Conservation (phyloP, 1,139 yeast genomes). For the Geotrichum citri-aurantii region DNA sequence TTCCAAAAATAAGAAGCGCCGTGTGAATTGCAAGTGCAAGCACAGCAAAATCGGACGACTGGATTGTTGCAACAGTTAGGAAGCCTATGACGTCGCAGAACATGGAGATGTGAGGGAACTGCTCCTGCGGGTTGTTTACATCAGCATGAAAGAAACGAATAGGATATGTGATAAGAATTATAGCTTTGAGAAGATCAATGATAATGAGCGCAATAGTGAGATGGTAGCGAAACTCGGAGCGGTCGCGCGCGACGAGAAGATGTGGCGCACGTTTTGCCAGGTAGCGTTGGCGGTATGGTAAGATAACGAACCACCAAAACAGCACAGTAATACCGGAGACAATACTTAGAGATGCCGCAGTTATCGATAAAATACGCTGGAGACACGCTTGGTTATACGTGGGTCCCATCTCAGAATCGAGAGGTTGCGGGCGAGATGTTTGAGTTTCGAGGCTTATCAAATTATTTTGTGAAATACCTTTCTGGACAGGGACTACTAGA, state of each 20-base stretch:
- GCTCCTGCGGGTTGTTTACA: neutral
- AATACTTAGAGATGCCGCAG: conserved; percentile 13
- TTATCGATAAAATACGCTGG: conserved; percentile 13
- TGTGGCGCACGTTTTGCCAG: neutral
- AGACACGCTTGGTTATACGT: conserved; percentile 8
- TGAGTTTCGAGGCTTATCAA: neutral
- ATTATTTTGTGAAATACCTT: neutral
- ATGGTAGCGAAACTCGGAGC: conserved; percentile 58
- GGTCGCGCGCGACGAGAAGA: neutral
- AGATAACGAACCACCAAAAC: conserved; percentile 15
- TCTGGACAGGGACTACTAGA: neutral
- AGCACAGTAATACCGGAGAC: conserved; percentile 10
- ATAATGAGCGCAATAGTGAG: conserved; percentile 58
- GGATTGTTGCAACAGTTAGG: conserved; percentile 58
- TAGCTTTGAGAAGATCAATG: conserved; percentile 68
- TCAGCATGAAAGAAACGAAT: conserved; percentile 41
- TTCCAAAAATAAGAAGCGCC: conserved; percentile 52
- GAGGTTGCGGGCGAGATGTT: neutral
- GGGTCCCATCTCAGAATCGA: conserved; percentile 1
- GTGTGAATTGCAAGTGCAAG: conserved; percentile 76
- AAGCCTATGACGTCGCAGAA: conserved; percentile 69
- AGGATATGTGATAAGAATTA: conserved; percentile 64
- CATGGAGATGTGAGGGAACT: conserved; percentile 32
- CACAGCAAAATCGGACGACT: conserved; percentile 56
- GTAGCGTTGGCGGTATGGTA: neutral